Percentiles rank a stretch among this genome's conserved stretches.
Evolutionary conservation across 1,139 yeast genomes (phyloP).

Genomic region (Yamadazyma kanchanaburiensis): DNA sequence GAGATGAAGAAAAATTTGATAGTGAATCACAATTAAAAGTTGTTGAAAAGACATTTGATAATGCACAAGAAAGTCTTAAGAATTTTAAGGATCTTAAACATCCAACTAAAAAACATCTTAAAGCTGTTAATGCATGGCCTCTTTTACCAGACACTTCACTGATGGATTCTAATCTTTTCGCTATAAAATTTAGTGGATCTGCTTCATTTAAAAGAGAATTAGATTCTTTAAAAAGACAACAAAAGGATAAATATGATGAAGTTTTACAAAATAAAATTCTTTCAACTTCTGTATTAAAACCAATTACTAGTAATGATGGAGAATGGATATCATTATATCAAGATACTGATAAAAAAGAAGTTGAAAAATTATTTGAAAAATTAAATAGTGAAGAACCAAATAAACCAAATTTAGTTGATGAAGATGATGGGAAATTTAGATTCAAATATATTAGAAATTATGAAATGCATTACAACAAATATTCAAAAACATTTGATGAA

Average conservation of each 20-base stretch:
- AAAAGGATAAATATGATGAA: conserved; percentile 34
- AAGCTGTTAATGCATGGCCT: conserved; percentile 77
- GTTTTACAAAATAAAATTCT: conserved; percentile 43
- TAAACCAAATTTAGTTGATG: conserved; percentile 39
- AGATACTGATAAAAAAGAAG: conserved; percentile 21
- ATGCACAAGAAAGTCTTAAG: conserved; percentile 46
- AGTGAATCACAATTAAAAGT: conserved; percentile 62
- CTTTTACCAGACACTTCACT: conserved; percentile 86
- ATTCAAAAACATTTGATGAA: conserved; percentile 44
- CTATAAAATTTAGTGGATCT: conserved; percentile 75
- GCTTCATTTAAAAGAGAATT: conserved; percentile 56
- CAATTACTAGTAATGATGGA: conserved; percentile 68
- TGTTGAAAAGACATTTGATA: conserved; percentile 76
- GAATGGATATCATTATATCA: conserved; percentile 82
- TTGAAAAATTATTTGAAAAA: conserved; percentile 36
- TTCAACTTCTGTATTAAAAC: conserved; percentile 68
- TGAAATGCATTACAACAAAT: conserved; percentile 64
- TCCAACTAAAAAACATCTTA: conserved; percentile 71
- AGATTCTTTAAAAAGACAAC: conserved; percentile 32
- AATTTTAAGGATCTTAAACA: conserved; percentile 54
- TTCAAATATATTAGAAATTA: conserved; percentile 74
- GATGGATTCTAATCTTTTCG: conserved; percentile 73
- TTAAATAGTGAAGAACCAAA: conserved; percentile 52
- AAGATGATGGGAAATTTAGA: conserved; percentile 40
- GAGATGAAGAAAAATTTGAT: conserved; percentile 32